phyloP scores from a whole-genome alignment of 306 rosid species.

The Casuarina glauca region DNA sequence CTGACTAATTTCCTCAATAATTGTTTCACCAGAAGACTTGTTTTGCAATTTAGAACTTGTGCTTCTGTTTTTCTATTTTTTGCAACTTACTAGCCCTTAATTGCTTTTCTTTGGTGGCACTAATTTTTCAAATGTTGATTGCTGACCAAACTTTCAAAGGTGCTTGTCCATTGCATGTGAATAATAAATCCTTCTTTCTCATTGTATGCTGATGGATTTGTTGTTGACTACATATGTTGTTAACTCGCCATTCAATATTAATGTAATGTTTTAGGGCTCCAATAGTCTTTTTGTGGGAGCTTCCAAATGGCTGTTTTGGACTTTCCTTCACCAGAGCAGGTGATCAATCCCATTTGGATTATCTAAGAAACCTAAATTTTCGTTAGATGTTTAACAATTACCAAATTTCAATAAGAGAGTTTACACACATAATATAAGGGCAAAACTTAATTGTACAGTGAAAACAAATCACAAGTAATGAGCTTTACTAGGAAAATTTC shows the following conservation, averaged over 20 bases:
- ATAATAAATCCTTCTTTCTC: too few species aligned
- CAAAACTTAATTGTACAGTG: not conserved
- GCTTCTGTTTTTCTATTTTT: not conserved
- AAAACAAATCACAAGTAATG: not conserved
- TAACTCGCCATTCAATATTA: not conserved
- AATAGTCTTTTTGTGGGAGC: constrained; percentile 95
- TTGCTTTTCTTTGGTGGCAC: not conserved
- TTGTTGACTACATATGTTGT: not conserved
- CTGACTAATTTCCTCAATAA: not conserved
- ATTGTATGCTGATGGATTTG: not conserved
- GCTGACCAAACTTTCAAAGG: too few species aligned
- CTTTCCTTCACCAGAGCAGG: constrained; percentile 90
- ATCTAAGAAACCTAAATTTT: not conserved
- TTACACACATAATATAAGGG: not conserved
- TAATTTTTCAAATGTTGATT: too few species aligned
- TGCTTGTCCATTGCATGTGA: too few species aligned
- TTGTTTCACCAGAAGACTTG: not conserved
- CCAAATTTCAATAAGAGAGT: not conserved
- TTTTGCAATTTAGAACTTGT: not conserved
- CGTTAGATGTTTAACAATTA: not conserved
- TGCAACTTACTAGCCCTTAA: not conserved
- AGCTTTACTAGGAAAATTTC: not conserved
- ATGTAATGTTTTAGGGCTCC: constrained; percentile 26
- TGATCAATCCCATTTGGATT: constrained; percentile 82
- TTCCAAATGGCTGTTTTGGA: constrained; percentile 82